A percentile compares a stretch with the other conserved stretches of the same genome.
Evolutionary conservation across 148 eudicot genomes (phyloP).

Genomic region (Amaranthus cruentus): DNA sequence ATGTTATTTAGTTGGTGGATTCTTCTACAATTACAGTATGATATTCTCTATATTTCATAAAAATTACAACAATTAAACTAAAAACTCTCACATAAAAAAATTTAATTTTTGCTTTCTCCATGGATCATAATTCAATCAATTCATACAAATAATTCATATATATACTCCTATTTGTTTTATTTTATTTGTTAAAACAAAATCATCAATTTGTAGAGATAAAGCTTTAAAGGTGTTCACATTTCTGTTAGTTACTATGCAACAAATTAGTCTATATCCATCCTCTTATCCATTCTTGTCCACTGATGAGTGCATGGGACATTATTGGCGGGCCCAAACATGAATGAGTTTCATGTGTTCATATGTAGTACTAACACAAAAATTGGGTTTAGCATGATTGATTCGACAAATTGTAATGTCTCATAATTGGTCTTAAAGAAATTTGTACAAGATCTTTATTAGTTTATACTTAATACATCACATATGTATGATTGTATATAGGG

Average conservation of each 20-base stretch:
- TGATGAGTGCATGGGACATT: constrained; percentile 5
- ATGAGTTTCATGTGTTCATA: background rate
- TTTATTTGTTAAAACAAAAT: background rate
- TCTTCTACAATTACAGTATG: too few species aligned
- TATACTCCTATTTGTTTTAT: background rate
- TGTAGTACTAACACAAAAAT: background rate
- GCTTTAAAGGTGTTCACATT: background rate
- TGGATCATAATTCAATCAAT: too few species aligned
- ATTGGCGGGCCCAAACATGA: background rate
- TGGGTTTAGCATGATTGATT: background rate
- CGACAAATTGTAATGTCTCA: background rate
- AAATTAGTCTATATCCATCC: background rate
- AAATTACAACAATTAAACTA: too few species aligned
- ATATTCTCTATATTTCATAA: too few species aligned
- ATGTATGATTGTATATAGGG: too few species aligned
- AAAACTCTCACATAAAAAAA: too few species aligned
- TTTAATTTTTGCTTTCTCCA: too few species aligned
- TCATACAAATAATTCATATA: too few species aligned
- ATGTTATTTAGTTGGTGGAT: too few species aligned
- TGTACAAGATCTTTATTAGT: too few species aligned
- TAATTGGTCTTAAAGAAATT: background rate
- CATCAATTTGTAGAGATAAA: background rate
- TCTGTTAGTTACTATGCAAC: background rate
- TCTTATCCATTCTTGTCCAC: background rate
- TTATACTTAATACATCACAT: too few species aligned